Evolutionary conservation across 2,329 filamentous ascomycete genomes (phyloP).

Genomic region (Colletotrichum cordylinicola): DNA sequence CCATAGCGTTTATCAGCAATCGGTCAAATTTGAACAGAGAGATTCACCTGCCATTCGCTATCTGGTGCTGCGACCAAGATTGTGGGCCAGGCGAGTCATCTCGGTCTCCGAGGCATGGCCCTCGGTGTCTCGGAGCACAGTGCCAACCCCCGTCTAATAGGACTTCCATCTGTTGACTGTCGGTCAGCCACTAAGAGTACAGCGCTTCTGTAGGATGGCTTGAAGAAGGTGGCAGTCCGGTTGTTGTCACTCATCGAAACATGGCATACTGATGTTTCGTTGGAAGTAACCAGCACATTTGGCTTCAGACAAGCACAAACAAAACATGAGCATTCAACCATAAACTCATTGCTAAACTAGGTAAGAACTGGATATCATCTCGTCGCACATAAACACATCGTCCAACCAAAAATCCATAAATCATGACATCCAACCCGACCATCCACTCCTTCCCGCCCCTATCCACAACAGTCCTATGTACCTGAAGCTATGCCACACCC

Average conservation of each 20-base stretch:
- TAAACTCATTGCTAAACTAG: slow-evolving; percentile 1
- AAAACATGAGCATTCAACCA: background rate
- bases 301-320: background rate
- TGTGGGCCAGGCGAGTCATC: background rate
- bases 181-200: background rate
- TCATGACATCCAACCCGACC: background rate
- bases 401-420: background rate
- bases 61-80: background rate
- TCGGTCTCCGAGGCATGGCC: background rate
- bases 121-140: background rate
- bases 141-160: background rate
- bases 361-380: slow-evolving; percentile 3
- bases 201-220: background rate
- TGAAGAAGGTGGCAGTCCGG: accelerated
- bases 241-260: too few species aligned
- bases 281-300: background rate
- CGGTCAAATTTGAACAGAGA: background rate
- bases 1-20: background rate
- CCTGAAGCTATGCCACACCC: background rate
- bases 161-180: background rate
- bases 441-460: too few species aligned
- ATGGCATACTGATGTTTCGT: background rate
- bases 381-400: slow-evolving; percentile 6
- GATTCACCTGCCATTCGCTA: background rate
- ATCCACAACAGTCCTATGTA: background rate